A percentile compares a stretch with the other conserved stretches of the same genome.
Evolutionary conservation across 441 rosid species (phyloP).

Genomic region (Erodium texanum): DNA sequence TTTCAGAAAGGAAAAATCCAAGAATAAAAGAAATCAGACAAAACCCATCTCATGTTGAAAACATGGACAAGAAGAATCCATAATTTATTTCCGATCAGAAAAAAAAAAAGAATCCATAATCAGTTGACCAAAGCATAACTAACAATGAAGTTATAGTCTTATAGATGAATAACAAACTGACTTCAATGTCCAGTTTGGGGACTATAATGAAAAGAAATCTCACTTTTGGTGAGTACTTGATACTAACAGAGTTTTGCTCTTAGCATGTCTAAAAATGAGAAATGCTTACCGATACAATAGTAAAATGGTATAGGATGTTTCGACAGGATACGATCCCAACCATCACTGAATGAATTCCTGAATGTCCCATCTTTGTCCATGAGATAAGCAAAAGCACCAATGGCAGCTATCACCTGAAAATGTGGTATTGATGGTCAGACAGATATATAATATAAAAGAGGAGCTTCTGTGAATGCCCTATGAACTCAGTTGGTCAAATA

Average conservation of each 20-base stretch:
- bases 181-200: background rate
- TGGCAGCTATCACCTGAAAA: slow-evolving; percentile 53
- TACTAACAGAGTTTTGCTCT: background rate
- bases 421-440: slow-evolving; percentile 1
- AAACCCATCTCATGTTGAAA: background rate
- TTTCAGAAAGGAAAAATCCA: background rate
- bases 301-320: slow-evolving; percentile 94
- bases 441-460: background rate
- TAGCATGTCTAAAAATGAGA: background rate
- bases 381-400: slow-evolving; percentile 76
- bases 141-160: background rate
- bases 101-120: too few species aligned
- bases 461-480: background rate
- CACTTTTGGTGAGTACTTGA: background rate
- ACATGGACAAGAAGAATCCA: background rate
- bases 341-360: slow-evolving; percentile 82
- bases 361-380: slow-evolving; percentile 94
- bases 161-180: background rate
- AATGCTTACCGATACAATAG: slow-evolving; percentile 68
- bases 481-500: background rate
- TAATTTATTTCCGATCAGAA: too few species aligned
- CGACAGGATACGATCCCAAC: slow-evolving; percentile 90
- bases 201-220: too few species aligned
- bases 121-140: background rate
- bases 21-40: background rate